Base-by-base conservation (phyloP, 345 rosid species). In the Barbarea vulgaris region DNA sequence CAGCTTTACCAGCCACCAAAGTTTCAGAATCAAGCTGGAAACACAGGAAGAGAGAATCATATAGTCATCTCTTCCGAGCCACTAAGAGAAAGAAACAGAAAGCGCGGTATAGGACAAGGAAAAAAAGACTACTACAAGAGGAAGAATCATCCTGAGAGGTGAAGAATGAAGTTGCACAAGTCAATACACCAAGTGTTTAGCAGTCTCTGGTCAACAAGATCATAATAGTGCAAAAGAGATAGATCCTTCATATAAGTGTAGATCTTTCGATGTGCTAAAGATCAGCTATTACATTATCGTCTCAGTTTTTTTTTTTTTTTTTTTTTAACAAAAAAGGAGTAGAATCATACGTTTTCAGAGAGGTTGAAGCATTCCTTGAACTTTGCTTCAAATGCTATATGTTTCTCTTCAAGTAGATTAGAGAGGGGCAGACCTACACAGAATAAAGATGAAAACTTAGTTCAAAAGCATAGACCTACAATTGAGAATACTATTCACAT, bases 21-120 rank as follows among this genome's bases (percentile, higher is more conserved):
- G 89, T 83, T 51, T 90, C 89, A 22, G 77, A 57, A 80, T 85
- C 93, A 74, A 90, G 82, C 97, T 94, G 91, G 60, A 81, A 30
- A 62, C 15, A 77, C 27, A 82, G 4, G 27, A 37, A 72, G 46
- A 37, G 9, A 48, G 17, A 62, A 1, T 52, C 70, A 34, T 27
- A 36, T 34, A 56, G 18, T 25, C 15, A 27, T 55, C 36, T 28
- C 21, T 55, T 28, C 41, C 0, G 14, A 37, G 39, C 12, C 12
- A 9, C 2, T 2, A 9, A 36, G 9, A 36, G 12, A 36, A 36
- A 36, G 12, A 36, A 36, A 36, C 39, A 28, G 30, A 28, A 28
- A 3, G 25, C 2, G 3, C 25, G 25, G 25, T 24, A 24, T 7
- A 33, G 0, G 0, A n/a, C 9, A 33, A 36, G 13, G 12, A 36